Conservation (phyloP, 805 yeast species). For the Pichia membranifaciens region DNA sequence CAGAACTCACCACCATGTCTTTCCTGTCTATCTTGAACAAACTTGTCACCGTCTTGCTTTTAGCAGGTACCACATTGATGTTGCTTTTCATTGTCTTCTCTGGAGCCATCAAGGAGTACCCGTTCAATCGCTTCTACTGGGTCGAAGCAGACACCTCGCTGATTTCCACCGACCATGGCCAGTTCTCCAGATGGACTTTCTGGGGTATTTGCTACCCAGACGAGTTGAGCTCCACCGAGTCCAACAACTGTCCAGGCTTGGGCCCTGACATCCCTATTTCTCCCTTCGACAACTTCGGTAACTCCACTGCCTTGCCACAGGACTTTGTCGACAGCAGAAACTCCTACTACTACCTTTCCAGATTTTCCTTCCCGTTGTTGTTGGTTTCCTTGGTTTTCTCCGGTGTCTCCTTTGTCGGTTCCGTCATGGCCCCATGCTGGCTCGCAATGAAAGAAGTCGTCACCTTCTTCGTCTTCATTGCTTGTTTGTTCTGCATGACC, state of each 20-base stretch:
- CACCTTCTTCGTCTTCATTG: constrained; percentile 46
- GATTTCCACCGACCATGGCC: constrained; percentile 41
- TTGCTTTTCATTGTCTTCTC: constrained; percentile 57
- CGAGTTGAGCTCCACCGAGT: constrained; percentile 22
- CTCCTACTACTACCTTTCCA: constrained; percentile 55
- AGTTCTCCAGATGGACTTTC: constrained; percentile 68
- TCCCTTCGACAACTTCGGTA: constrained; percentile 66
- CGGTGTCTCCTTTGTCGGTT: constrained; percentile 54
- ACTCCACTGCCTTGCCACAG: constrained; percentile 45
- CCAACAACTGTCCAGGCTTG: constrained; percentile 32
- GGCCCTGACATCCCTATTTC: constrained; percentile 72
- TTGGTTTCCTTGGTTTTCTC: constrained; percentile 56
- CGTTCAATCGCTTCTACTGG: constrained; percentile 66
- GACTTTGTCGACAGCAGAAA: constrained; percentile 50
- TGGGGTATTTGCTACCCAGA: constrained; percentile 65
- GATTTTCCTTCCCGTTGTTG: constrained; percentile 60
- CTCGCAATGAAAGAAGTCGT: constrained; percentile 47
- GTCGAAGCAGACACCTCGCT: constrained; percentile 59
- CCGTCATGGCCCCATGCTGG: constrained; percentile 53
- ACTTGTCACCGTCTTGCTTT: constrained; percentile 28
- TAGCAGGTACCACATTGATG: constrained; percentile 44
- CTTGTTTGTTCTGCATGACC: constrained; percentile 48
- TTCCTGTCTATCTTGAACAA: constrained; percentile 21
- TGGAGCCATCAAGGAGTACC: constrained; percentile 53
- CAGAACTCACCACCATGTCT: constrained; percentile 4